These are phyloP conservation scores for Medicago lupulina DNA, from an alignment of 306 rosid genomes.

Conservation along the genomic window DNA sequence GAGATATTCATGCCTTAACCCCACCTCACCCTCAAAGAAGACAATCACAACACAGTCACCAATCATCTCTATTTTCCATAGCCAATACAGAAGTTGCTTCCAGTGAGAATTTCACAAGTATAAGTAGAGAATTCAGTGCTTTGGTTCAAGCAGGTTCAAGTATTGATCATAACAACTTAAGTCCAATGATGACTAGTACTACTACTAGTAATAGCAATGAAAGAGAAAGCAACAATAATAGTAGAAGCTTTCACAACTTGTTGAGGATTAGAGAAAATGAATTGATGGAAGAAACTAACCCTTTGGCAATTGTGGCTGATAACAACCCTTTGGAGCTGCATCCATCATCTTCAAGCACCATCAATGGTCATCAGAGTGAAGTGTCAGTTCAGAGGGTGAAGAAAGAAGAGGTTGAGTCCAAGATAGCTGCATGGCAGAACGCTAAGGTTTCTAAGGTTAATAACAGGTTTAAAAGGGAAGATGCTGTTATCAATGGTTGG, in stretches of 20 bases:
- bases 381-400: constrained; percentile 68
- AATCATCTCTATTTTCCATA: constrained; percentile 57
- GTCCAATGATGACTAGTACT: constrained; percentile 8
- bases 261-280: constrained; percentile 73
- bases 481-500: constrained; percentile 75
- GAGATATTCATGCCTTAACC: constrained; percentile 84
- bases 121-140: constrained; percentile 91
- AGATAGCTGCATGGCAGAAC: constrained; percentile 86
- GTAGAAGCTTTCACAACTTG: constrained; percentile 20
- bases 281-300: constrained; percentile 68
- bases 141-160: constrained; percentile 83
- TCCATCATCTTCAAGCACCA: background rate
- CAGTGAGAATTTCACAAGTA: constrained; percentile 73
- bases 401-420: constrained; percentile 80
- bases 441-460: constrained; percentile 80
- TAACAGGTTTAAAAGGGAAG: constrained; percentile 89
- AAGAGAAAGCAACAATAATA: constrained; percentile 4
- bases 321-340: constrained; percentile 47
- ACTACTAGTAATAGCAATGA: background rate
- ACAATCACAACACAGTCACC: constrained; percentile 55
- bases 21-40: constrained; percentile 53
- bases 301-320: constrained; percentile 84
- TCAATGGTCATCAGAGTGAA: constrained; percentile 36
- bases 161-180: constrained; percentile 41
- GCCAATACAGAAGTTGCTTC: constrained; percentile 59